Evolutionary conservation across 495 filamentous ascomycete species (phyloP).

Genomic region (Xanthoparmelia taractica): DNA sequence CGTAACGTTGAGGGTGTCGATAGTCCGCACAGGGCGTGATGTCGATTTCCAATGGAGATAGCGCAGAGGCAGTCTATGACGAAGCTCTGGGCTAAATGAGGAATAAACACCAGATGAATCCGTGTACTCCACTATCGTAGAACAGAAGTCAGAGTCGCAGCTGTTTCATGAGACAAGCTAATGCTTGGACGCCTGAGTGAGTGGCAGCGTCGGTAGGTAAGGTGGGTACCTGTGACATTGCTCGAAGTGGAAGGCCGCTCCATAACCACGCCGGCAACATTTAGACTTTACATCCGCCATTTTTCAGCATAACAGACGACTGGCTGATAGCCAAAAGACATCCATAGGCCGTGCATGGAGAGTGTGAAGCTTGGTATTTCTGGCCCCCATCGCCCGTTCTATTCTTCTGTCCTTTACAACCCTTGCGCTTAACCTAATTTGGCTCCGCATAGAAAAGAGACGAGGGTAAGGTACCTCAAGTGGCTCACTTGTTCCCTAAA

Average conservation of each 20-base stretch:
- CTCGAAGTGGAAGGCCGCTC: conserved; percentile 14
- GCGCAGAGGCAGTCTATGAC: conserved; percentile 73
- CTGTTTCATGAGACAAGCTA: not conserved
- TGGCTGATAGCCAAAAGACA: not conserved
- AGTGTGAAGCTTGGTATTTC: not conserved
- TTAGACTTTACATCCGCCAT: conserved; percentile 18
- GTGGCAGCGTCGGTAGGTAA: not conserved
- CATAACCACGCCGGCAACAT: conserved; percentile 13
- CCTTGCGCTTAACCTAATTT: not conserved
- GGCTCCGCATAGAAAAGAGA: not conserved
- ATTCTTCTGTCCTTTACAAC: not conserved
- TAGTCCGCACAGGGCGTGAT: conserved; percentile 79
- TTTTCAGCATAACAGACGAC: not conserved
- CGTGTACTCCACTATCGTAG: conserved; percentile 55
- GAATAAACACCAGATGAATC: conserved; percentile 84
- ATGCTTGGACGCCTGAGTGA: not conserved
- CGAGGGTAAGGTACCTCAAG: not conserved
- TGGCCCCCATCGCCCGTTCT: not conserved
- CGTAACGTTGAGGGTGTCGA: conserved; percentile 84
- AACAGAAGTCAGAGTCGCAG: not conserved
- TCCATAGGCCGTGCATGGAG: not conserved
- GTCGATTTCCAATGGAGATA: conserved; percentile 97
- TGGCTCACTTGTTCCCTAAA: not conserved
- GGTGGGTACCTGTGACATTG: conserved; percentile 18
- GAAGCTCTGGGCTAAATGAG: conserved; percentile 66